Base-by-base conservation (phyloP, 129 eudicot genomes). In the Chrysanthemum seticuspe region DNA sequence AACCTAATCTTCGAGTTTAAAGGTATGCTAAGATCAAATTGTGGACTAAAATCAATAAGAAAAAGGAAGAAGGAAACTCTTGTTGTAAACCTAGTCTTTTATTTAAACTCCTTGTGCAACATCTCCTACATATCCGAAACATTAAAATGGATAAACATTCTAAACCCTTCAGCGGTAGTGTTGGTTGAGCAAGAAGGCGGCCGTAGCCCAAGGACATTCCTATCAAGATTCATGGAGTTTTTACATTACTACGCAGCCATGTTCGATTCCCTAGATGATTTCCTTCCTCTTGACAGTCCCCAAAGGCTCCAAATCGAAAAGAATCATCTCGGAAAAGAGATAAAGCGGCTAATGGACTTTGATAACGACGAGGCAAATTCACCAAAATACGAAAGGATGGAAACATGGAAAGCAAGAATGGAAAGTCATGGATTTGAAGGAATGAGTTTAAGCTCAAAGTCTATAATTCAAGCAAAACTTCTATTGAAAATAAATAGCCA, bases 191-290 rank as follows among this genome's bases (percentile, higher is more conserved):
- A 87, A 78, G 92, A 89, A 89, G 96, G 89, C 1, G 77, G 86
- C 2, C 65, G 80, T 14, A 86, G 77, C 68, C 76, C 79, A 4
- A 68, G 84, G 79, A 85, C 80, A 25, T 86, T 84, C 51, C 48
- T 89, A 5, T 78, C 92, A 1, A 78, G 89, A 74, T 86, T 84
- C 83, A 87, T 89, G 80, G 96, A 89, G 77, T 84, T 89, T 12
- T 84, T 89, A 78, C 89, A 89, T 56, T 84, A 89, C 48, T 89
- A 78, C 10, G 89, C 96, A 49, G 96, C 96, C 74, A 83, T 89
- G 86, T 89, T 89, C 16, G 96, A 86, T 25, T 89, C 96, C n/a
- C 40, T 89, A 47, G 91, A 89, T 21, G 91, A 89, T 60, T 86
- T 87, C 8, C 91, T 89, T 45, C 96, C 96, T 0, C 66, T 81